phyloP scores from a whole-genome alignment of 371 early-diverging fungal species.

The Mucor ambiguus region DNA sequence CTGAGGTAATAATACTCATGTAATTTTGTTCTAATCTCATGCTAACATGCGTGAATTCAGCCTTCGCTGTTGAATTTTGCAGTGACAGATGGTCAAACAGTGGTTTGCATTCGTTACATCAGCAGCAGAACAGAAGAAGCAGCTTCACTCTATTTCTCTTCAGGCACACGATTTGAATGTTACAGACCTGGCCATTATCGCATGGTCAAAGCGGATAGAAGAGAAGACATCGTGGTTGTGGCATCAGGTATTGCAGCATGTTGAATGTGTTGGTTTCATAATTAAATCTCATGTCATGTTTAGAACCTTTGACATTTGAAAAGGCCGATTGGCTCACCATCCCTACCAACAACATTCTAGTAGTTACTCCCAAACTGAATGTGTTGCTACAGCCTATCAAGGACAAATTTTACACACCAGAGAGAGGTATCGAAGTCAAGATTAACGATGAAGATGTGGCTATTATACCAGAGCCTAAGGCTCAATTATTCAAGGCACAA shows the following conservation, averaged over 20 bases:
- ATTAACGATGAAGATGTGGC: constrained; percentile 37
- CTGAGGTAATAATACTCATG: constrained; percentile 32
- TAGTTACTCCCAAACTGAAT: constrained; percentile 78
- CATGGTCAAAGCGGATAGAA: constrained; percentile 81
- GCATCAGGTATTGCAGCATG: constrained; percentile 60
- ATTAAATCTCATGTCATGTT: not conserved
- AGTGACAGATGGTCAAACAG: constrained; percentile 82
- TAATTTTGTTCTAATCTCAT: not conserved
- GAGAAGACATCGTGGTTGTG: constrained; percentile 84
- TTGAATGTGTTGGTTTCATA: not conserved
- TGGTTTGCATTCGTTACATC: constrained; percentile 83
- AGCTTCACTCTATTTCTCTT: constrained; percentile 83
- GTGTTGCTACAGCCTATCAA: constrained; percentile 77
- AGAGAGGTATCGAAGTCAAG: constrained; percentile 41
- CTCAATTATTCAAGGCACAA: constrained; percentile 38
- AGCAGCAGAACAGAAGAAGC: constrained; percentile 69
- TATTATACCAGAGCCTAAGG: constrained; percentile 51
- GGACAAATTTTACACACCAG: constrained; percentile 66
- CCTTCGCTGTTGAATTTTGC: constrained; percentile 84
- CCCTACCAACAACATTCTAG: constrained; percentile 77
- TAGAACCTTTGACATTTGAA: constrained; percentile 86
- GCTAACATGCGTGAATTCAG: constrained; percentile 19
- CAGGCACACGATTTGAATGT: constrained; percentile 65
- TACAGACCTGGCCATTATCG: constrained; percentile 69
- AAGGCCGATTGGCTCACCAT: constrained; percentile 83